These are phyloP conservation scores for Phanerochaete carnosa DNA, from an alignment of 768 basidiomycete species.

Conservation along the genomic window DNA sequence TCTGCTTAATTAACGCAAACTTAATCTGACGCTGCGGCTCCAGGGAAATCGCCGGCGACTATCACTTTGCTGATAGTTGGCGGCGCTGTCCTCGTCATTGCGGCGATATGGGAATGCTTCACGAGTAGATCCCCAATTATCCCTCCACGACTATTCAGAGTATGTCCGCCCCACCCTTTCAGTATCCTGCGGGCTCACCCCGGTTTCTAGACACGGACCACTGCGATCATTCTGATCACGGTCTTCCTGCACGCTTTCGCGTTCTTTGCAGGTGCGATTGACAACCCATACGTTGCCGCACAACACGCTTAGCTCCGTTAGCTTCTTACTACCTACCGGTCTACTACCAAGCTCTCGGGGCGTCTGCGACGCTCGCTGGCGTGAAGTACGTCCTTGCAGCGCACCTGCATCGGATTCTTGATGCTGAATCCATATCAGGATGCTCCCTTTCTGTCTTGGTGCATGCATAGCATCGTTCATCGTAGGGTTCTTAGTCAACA, in stretches of 20 bases:
- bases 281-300: background rate
- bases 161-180: background rate
- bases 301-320: background rate
- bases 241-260: conserved; percentile 32
- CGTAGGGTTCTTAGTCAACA: conserved; percentile 25
- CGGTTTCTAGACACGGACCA: conserved; percentile 34
- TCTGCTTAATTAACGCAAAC: background rate
- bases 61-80: conserved; percentile 36
- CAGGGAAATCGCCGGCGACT: conserved; percentile 30
- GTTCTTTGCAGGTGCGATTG: conserved; percentile 23
- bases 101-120: conserved; percentile 30
- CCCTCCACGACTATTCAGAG: conserved; percentile 37
- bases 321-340: conserved; percentile 36
- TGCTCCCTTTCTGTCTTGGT: conserved; percentile 33
- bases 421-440: conserved; percentile 18
- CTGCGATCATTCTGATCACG: conserved; percentile 28
- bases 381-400: conserved; percentile 20
- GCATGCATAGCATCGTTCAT: conserved; percentile 16
- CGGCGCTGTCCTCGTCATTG: conserved; percentile 26
- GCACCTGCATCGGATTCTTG: background rate
- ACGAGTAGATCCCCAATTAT: conserved; percentile 34
- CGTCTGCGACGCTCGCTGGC: conserved; percentile 31
- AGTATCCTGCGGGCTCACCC: background rate
- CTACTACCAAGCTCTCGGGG: conserved; percentile 41
- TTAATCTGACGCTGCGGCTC: background rate